Evolutionary conservation across 768 basidiomycete species (phyloP), one percentile per base, ranked within the genome.

Genomic region (Crucibulum laeve): DNA sequence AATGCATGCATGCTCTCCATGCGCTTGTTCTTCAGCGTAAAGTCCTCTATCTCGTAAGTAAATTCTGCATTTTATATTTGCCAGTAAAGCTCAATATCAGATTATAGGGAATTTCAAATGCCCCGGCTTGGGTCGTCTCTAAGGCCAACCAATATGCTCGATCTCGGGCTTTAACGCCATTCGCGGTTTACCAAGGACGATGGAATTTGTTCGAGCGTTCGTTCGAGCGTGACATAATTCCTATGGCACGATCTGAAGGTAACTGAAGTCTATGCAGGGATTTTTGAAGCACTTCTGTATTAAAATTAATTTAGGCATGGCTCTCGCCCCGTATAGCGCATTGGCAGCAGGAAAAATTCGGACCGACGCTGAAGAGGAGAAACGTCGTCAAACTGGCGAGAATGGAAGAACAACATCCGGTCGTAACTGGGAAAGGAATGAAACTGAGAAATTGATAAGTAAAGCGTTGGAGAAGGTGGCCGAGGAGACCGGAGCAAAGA

Each of bases 1-100:
- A 84, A 56, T 59, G 80, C 33, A 79, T 82, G 77, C 67, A 69
- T 32, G 57, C 64, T 5, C 60, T 83, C 5, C 74, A 82, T 48
- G 58, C 66, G 17, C 65, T 82, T 25, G 73, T 82, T 25, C 58
- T 54, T 4, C 53, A 64, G 25, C 72, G 79, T n/a, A 78, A 80
- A 49, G 76, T 80, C 3, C 54, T 73, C 3, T 75, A 74, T 50
- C 57, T 65, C 11, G 65, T 65, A 50, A 47, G 56, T 25, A n/a
- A 13, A 7, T 22, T 25, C 8, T 28, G 17, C 10, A 5, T 25
- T 28, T 22, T 10, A 14, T 10, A 4, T 21, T 30, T 13, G 18
- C 8, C 6, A 34, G 15, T 38, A 11, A 14, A 14, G 15, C n/a
- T 17, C 13, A 17, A 17, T 15, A 5, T 19, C 2, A 11, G 4